These are phyloP conservation scores for Panaeolus cyanescens DNA, from an alignment of 768 basidiomycete species.

Conservation along the genomic window DNA sequence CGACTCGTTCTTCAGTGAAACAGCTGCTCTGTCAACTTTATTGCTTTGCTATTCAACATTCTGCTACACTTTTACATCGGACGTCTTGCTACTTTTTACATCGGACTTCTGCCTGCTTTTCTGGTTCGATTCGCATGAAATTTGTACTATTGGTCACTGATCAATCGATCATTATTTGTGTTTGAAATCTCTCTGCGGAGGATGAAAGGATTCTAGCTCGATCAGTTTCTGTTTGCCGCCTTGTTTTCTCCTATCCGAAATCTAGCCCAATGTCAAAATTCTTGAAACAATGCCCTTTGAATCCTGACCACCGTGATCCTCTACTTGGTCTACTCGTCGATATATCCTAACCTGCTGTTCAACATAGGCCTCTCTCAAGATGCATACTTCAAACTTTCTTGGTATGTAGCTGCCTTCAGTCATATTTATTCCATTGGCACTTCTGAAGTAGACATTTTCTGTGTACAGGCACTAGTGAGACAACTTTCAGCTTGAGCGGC, in stretches of 20 bases:
- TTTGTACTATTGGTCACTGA: background rate
- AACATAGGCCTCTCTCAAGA: background rate
- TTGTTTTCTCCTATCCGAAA: background rate
- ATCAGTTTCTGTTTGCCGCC: background rate
- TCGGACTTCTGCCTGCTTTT: background rate
- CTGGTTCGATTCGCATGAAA: background rate
- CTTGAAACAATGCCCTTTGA: background rate
- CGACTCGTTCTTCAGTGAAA: background rate
- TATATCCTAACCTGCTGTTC: background rate
- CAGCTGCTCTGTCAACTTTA: background rate
- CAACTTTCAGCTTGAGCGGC: background rate
- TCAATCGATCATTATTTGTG: background rate
- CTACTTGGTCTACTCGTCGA: background rate
- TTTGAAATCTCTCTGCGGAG: too few relatives aligned
- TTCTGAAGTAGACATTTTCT: too few relatives aligned
- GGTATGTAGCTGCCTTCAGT: background rate
- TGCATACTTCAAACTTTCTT: background rate
- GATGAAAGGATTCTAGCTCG: too few relatives aligned
- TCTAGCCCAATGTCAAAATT: background rate
- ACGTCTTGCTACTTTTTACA: background rate
- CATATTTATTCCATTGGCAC: background rate
- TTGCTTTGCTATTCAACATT: background rate
- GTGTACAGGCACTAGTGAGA: background rate
- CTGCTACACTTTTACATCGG: background rate
- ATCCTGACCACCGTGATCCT: background rate